These are phyloP conservation scores for Neonectria punicea DNA, from an alignment of 2,329 filamentous ascomycete species.

Conservation along the genomic window DNA sequence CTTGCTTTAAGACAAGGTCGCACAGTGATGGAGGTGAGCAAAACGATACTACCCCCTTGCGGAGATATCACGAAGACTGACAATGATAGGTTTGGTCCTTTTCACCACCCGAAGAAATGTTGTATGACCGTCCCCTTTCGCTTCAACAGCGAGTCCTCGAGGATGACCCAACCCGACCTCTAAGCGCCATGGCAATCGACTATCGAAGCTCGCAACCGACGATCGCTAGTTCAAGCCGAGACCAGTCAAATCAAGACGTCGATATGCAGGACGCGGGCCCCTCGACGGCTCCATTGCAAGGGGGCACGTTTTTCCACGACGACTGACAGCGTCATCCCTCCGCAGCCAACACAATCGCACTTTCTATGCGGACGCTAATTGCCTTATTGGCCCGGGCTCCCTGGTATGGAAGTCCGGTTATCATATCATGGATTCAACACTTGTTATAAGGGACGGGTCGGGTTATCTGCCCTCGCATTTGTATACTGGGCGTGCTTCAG, in stretches of 20 bases:
- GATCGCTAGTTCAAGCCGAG: conserved; percentile 46
- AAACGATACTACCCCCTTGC: not conserved
- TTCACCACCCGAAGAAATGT: conserved; percentile 80
- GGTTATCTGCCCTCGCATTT: conserved; percentile 43
- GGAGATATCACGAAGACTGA: conserved; percentile 41
- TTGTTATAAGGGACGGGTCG: conserved; percentile 37
- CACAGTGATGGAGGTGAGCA: conserved; percentile 95
- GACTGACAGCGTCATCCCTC: conserved; percentile 44
- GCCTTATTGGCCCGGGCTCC: conserved; percentile 23
- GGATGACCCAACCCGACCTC: conserved; percentile 57
- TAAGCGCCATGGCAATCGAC: conserved; percentile 62
- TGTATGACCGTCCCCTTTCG: conserved; percentile 63
- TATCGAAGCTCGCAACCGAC: conserved; percentile 49
- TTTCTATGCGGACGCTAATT: conserved; percentile 27
- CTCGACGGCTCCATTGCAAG: conserved; percentile 63
- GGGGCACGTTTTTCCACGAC: conserved; percentile 63
- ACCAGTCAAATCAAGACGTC: conserved; percentile 58
- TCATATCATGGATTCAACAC: conserved; percentile 35
- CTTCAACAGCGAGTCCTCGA: conserved; percentile 60
- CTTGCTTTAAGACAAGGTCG: conserved; percentile 86
- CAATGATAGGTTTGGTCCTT: conserved; percentile 86
- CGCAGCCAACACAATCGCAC: conserved; percentile 15
- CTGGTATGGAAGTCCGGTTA: conserved; percentile 19
- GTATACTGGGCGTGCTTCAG: conserved; percentile 44
- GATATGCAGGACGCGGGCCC: conserved; percentile 68